A percentile compares a stretch with the other conserved stretches of the same genome.
phyloP scores from a whole-genome alignment of 1,284 basidiomycete genomes.

The Hemileia vastatrix region DNA sequence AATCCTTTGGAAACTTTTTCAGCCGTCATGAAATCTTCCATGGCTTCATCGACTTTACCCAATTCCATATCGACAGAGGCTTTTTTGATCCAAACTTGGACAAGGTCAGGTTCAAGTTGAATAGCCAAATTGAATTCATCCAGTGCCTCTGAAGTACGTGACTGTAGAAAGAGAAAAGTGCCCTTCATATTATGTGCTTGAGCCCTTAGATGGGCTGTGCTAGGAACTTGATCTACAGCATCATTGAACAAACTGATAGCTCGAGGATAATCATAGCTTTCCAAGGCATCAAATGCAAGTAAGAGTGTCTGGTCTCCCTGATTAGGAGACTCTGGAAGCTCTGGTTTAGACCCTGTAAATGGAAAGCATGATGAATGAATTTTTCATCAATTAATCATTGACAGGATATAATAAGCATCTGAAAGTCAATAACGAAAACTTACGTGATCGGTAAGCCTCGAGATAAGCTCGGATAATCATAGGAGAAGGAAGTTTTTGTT shows the following conservation, averaged over 20 bases:
- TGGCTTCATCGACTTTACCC: constrained; percentile 57
- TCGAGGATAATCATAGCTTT: constrained; percentile 76
- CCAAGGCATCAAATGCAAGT: constrained; percentile 70
- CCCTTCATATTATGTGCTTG: constrained; percentile 88
- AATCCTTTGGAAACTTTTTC: too few species aligned
- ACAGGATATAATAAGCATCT: neutral
- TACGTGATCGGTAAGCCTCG: constrained; percentile 72
- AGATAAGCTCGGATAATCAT: constrained; percentile 95
- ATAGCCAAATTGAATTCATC: constrained; percentile 72
- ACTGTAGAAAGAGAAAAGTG: constrained; percentile 53
- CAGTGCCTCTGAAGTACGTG: constrained; percentile 67
- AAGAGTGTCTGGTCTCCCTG: constrained; percentile 74
- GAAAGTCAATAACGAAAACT: neutral
- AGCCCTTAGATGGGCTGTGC: constrained; percentile 57
- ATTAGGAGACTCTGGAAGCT: constrained; percentile 63
- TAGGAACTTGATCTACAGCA: constrained; percentile 76
- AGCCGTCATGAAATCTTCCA: constrained; percentile 84
- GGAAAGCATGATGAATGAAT: neutral
- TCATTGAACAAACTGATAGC: constrained; percentile 72
- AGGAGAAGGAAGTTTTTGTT: constrained; percentile 74
- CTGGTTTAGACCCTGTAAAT: constrained; percentile 57
- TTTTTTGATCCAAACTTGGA: constrained; percentile 92
- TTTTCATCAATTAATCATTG: neutral
- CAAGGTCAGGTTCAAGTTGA: constrained; percentile 61
- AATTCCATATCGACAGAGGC: constrained; percentile 98